Evolutionary conservation across 208 protist genomes (phyloP), one percentile per base, ranked within the genome.

Genomic region (Porcisia deanei): DNA sequence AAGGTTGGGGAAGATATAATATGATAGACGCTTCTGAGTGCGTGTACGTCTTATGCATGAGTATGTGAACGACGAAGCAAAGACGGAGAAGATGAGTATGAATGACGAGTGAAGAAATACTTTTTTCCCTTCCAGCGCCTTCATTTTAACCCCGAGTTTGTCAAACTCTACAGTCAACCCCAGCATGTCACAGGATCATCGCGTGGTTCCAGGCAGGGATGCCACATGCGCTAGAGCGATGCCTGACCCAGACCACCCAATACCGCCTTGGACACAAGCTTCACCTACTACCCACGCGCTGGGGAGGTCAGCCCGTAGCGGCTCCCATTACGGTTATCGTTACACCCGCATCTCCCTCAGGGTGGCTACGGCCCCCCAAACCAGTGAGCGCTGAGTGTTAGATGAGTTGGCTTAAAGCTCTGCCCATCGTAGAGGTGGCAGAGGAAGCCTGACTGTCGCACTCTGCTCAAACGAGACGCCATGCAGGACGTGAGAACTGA

Each of bases 1-100:
- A 54, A 72, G 45, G 57, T 64, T 2, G 25, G 9, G 10, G 71
- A 58, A 71, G 63, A 52, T 53, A 71, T 41, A 64, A 76, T 41
- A 66, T 52, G 34, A 66, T 7, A 41, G n/a, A 47, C 37, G 43
- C 30, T 37, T 71, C n/a, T 71, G 25, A 43, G 47, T 71, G 41
- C 43, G 61, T 52, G 76, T 64, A 59, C 57, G 66, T 5, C 10
- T 14, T 14, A 52, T 71, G 1, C 54, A 20, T 37, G 49, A 14
- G 54, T 34, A 60, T 12, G 39, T 64, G 54, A 12, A 73, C 60
- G 37, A 63, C 6, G 14, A 73, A 47, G 37, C 47, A 43, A 14
- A 8, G 22, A 52, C 25, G 63, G 18, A 67, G 41, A 67, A 10
- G 22, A 14, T 67, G 37, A 52, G 22, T 30, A 52, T 49, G 41